Evolutionary conservation across 2,329 filamentous ascomycete species (phyloP).

Genomic region (Penicillium sp.): DNA sequence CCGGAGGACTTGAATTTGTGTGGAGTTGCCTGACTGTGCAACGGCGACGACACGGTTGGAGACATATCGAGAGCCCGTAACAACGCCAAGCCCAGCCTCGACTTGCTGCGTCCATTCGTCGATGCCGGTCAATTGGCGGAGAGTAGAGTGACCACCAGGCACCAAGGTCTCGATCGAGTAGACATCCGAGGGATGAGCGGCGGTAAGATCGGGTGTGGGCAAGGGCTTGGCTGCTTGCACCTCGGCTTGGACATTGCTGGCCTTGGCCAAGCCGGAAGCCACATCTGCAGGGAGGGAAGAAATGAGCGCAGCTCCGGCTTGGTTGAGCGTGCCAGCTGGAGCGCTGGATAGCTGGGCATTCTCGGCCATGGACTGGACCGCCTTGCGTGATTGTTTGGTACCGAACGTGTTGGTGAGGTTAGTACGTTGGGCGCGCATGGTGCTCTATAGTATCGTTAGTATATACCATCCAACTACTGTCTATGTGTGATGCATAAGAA

Average conservation of each 20-base stretch:
- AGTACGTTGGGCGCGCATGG: slow-evolving; percentile 41
- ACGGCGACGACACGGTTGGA: slow-evolving; percentile 44
- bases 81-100: slow-evolving; percentile 36
- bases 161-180: slow-evolving; percentile 48
- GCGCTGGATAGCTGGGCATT: slow-evolving; percentile 49
- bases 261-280: slow-evolving; percentile 34
- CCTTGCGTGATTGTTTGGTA: slow-evolving; percentile 53
- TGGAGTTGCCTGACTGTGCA: slow-evolving; percentile 40
- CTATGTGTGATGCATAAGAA: not conserved
- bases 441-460: slow-evolving; percentile 31
- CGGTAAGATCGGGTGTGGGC: slow-evolving; percentile 45
- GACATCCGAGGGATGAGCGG: slow-evolving; percentile 48
- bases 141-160: slow-evolving; percentile 43
- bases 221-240: slow-evolving; percentile 51
- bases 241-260: slow-evolving; percentile 40
- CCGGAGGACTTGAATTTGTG: slow-evolving; percentile 47
- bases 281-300: slow-evolving; percentile 42
- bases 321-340: slow-evolving; percentile 35
- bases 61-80: slow-evolving; percentile 47
- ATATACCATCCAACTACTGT: not conserved
- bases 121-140: slow-evolving; percentile 44
- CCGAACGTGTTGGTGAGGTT: slow-evolving; percentile 53
- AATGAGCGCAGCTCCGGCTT: slow-evolving; percentile 47
- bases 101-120: slow-evolving; percentile 47
- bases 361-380: slow-evolving; percentile 49